Evolutionary conservation across 768 basidiomycete genomes (phyloP).

Genomic region (Amanita polypyramis): DNA sequence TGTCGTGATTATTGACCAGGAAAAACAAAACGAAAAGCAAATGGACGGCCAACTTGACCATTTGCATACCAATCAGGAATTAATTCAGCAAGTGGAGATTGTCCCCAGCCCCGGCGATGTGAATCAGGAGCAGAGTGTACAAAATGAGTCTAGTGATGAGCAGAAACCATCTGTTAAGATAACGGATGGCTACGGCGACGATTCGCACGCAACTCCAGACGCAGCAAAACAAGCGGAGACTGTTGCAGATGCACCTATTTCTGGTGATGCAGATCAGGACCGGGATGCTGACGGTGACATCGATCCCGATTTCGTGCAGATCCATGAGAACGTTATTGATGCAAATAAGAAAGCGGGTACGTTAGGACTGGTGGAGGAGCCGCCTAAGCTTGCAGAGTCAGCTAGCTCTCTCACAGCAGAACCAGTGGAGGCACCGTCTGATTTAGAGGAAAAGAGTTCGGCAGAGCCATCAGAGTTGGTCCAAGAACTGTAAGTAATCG

Average conservation of each 20-base stretch:
- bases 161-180: background rate
- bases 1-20: too few relatives aligned
- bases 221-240: background rate
- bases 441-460: background rate
- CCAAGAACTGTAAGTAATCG: background rate
- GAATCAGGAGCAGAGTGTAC: background rate
- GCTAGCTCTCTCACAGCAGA: background rate
- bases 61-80: too few relatives aligned
- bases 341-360: background rate
- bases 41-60: too few relatives aligned
- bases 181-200: too few relatives aligned
- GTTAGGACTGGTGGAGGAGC: background rate
- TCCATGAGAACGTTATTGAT: slow-evolving; percentile 1
- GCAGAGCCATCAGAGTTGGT: background rate
- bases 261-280: slow-evolving; percentile 14
- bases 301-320: slow-evolving; percentile 22
- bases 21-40: too few relatives aligned
- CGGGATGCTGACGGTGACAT: slow-evolving; percentile 26
- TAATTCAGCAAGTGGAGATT: too few relatives aligned
- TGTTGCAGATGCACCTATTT: background rate
- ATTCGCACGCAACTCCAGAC: background rate
- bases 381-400: background rate
- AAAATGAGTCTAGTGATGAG: background rate
- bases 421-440: background rate
- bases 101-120: too few relatives aligned